These are phyloP conservation scores for Butyriboletus appendiculatus DNA, from an alignment of 1,284 basidiomycete species.

Conservation along the genomic window DNA sequence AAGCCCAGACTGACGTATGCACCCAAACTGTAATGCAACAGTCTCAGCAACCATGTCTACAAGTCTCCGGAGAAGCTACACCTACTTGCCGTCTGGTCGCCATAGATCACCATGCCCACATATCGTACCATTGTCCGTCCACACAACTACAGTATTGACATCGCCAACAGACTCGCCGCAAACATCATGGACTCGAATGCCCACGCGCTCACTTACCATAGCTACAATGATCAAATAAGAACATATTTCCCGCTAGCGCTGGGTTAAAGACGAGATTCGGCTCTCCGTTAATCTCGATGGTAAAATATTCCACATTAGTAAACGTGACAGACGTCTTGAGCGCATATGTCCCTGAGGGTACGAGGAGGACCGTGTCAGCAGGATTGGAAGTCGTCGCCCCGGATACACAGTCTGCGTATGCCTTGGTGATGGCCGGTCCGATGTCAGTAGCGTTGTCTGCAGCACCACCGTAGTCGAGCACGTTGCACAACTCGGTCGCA, in stretches of 20 bases:
- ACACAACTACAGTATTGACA: conserved; percentile 5
- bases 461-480: conserved; percentile 1
- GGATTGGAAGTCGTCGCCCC: background rate
- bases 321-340: background rate
- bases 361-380: conserved; percentile 7
- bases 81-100: conserved; percentile 2
- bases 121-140: conserved; percentile 10
- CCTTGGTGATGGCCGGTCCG: conserved; percentile 8
- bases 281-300: conserved; percentile 6
- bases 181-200: background rate
- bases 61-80: background rate
- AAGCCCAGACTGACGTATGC: conserved; percentile 3
- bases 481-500: conserved; percentile 10
- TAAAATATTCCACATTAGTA: background rate
- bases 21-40: background rate
- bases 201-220: background rate
- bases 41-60: background rate
- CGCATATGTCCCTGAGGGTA: conserved; percentile 11
- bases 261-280: conserved; percentile 5
- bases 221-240: conserved; percentile 6
- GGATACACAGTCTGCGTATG: conserved; percentile 4
- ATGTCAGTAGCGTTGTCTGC: conserved; percentile 8
- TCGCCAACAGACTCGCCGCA: background rate
- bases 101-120: conserved; percentile 12
- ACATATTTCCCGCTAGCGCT: background rate